A percentile compares a stretch with the other conserved stretches of the same genome.
phyloP scores from a whole-genome alignment of 768 basidiomycete genomes.

The Mycena vulgaris region DNA sequence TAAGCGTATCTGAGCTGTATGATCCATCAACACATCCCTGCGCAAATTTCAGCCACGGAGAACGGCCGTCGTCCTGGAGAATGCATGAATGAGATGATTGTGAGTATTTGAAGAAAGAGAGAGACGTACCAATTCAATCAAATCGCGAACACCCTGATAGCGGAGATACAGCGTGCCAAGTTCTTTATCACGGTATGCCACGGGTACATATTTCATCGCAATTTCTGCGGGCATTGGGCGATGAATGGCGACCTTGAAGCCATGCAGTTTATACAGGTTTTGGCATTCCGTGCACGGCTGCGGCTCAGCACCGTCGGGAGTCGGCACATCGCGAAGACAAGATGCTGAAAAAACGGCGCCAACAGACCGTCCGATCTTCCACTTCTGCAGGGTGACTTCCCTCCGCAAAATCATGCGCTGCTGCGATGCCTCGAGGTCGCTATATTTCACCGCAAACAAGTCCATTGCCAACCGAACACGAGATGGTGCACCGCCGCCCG shows the following conservation, averaged over 20 bases:
- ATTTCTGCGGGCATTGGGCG: conserved; percentile 28
- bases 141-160: conserved; percentile 34
- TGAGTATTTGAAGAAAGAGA: background rate
- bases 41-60: conserved; percentile 41
- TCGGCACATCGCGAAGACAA: conserved; percentile 15
- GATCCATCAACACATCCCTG: conserved; percentile 36
- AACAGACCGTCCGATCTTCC: conserved; percentile 18
- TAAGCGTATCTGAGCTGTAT: conserved; percentile 36
- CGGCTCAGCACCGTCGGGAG: background rate
- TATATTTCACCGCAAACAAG: conserved; percentile 1
- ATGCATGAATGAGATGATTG: background rate
- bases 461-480: background rate
- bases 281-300: conserved; percentile 26
- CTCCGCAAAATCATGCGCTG: conserved; percentile 23
- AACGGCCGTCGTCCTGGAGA: conserved; percentile 39
- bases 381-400: conserved; percentile 1
- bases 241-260: conserved; percentile 32
- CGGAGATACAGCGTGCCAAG: conserved; percentile 33
- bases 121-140: conserved; percentile 35
- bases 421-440: background rate
- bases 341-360: conserved; percentile 29
- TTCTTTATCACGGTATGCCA: conserved; percentile 20
- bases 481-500: conserved; percentile 36
- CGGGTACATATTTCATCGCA: conserved; percentile 38
- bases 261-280: conserved; percentile 15